Conservation (phyloP, 2,329 filamentous ascomycete genomes). For the Arthroderma uncinatum region DNA sequence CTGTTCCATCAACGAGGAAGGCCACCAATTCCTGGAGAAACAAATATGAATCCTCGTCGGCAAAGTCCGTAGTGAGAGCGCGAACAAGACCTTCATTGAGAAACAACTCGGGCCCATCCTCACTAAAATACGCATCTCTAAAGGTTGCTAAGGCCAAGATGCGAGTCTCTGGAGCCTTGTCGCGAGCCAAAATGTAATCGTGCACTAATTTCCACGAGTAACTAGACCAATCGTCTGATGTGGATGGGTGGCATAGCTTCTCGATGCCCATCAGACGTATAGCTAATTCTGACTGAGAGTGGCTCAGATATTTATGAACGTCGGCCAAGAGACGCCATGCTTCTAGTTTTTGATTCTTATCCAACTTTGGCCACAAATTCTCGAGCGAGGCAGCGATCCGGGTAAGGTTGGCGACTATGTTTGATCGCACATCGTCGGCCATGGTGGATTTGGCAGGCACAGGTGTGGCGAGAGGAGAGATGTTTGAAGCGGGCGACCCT, state of each 20-base stretch:
- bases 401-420: conserved; percentile 29
- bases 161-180: conserved; percentile 31
- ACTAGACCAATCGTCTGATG: conserved; percentile 25
- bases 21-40: conserved; percentile 32
- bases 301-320: conserved; percentile 27
- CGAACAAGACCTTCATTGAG: conserved; percentile 25
- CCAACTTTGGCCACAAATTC: conserved; percentile 28
- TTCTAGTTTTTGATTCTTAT: conserved; percentile 26
- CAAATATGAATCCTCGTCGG: conserved; percentile 28
- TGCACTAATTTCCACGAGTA: conserved; percentile 27
- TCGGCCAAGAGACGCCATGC: conserved; percentile 28
- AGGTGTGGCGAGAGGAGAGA: conserved; percentile 13
- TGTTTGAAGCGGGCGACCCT: conserved; percentile 16
- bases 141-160: conserved; percentile 30
- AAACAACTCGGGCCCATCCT: conserved; percentile 22
- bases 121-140: conserved; percentile 29
- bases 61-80: conserved; percentile 26
- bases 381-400: conserved; percentile 30
- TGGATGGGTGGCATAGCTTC: conserved; percentile 24
- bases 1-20: conserved; percentile 28
- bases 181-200: conserved; percentile 29
- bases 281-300: conserved; percentile 30
- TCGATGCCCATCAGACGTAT: conserved; percentile 27
- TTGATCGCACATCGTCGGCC: conserved; percentile 27
- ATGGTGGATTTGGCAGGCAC: conserved; percentile 20